Evolutionary conservation across 208 protist genomes (phyloP).

Genomic region (Trypanosoma platydactyli): DNA sequence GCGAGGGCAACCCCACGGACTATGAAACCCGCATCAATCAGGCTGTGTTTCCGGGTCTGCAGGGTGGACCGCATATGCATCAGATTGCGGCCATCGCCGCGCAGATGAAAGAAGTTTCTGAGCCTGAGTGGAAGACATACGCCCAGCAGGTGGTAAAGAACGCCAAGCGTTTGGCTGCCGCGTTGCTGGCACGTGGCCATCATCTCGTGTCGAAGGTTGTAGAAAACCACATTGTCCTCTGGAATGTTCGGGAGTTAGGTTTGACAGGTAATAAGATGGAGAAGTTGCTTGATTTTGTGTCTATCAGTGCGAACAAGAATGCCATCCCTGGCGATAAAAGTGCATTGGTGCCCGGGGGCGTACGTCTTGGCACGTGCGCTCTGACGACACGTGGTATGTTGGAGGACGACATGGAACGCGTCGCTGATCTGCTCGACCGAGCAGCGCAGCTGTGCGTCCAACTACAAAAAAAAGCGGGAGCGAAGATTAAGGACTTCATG

Average conservation of each 20-base stretch:
- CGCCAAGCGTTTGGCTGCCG: conserved; percentile 74
- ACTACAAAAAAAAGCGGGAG: conserved; percentile 56
- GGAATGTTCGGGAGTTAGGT: conserved; percentile 94
- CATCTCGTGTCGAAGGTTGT: conserved; percentile 95
- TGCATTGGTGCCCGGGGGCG: conserved; percentile 92
- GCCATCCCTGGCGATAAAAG: conserved; percentile 95
- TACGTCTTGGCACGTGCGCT: conserved; percentile 95
- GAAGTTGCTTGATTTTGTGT: conserved; percentile 90
- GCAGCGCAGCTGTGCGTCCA: conserved; percentile 76
- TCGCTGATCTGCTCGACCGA: conserved; percentile 92
- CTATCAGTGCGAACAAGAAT: conserved; percentile 98
- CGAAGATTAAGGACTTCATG: conserved; percentile 82
- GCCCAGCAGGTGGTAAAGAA: conserved; percentile 92
- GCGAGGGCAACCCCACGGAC: conserved; percentile 76
- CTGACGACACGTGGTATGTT: conserved; percentile 95
- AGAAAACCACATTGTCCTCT: conserved; percentile 98
- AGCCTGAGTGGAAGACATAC: conserved; percentile 94
- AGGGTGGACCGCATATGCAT: conserved; percentile 99
- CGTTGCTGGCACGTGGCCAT: conserved; percentile 87
- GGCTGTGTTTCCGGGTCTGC: conserved; percentile 97
- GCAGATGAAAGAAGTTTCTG: conserved; percentile 94
- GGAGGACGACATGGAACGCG: conserved; percentile 88
- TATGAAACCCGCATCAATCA: conserved; percentile 95
- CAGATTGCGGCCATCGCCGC: conserved; percentile 97
- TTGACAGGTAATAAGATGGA: conserved; percentile 97